Evolutionary conservation across 371 early-diverging fungal genomes (phyloP).

Genomic region (Parasitella parasitica): DNA sequence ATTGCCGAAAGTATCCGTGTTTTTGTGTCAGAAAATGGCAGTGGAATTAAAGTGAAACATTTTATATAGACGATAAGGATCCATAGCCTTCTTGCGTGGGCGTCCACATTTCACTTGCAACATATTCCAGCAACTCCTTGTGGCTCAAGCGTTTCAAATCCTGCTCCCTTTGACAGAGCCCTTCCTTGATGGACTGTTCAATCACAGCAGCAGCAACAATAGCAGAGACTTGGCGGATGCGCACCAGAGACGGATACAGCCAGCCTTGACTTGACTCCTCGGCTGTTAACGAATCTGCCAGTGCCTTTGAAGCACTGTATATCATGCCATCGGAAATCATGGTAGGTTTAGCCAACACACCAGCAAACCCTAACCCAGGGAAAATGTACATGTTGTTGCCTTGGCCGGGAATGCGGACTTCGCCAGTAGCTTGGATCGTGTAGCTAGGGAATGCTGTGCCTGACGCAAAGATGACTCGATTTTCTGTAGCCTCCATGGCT

Average conservation of each 20-base stretch:
- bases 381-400: constrained; percentile 93
- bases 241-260: constrained; percentile 79
- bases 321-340: constrained; percentile 79
- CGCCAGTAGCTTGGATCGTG: constrained; percentile 59
- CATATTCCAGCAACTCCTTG: constrained; percentile 9
- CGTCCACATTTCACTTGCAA: constrained; percentile 16
- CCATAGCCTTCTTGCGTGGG: constrained; percentile 5
- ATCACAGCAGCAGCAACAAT: constrained; percentile 77
- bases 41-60: neutral
- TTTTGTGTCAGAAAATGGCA: neutral
- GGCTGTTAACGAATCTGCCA: constrained; percentile 69
- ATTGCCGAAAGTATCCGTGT: neutral
- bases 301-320: constrained; percentile 73
- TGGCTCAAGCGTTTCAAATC: constrained; percentile 1
- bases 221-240: constrained; percentile 81
- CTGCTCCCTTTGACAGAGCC: constrained; percentile 27
- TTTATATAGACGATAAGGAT: neutral
- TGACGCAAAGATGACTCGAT: constrained; percentile 91
- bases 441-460: constrained; percentile 91
- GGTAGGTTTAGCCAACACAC: constrained; percentile 65
- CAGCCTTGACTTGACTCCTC: constrained; percentile 66
- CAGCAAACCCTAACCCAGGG: constrained; percentile 90
- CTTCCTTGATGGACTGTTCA: constrained; percentile 61
- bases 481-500: constrained; percentile 80
- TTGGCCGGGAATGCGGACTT: constrained; percentile 74